A percentile compares a stretch with the other conserved stretches of the same genome.
phyloP scores from a whole-genome alignment of 306 rosid species.

The Lathyrus oleraceus region DNA sequence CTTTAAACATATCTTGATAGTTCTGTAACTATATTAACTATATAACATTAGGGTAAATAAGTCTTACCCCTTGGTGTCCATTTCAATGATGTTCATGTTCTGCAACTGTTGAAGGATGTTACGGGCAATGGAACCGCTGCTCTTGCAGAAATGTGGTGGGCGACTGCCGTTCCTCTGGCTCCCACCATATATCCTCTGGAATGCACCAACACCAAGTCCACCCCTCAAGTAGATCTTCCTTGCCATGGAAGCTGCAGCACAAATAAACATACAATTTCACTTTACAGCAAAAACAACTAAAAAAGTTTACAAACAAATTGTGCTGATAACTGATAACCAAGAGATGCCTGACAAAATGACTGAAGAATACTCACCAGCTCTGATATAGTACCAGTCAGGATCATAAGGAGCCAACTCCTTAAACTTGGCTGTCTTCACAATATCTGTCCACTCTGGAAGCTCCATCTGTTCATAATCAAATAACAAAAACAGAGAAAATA shows the following conservation, averaged over 20 bases:
- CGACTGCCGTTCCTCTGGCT: slow-evolving; percentile 52
- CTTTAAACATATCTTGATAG: too few species aligned
- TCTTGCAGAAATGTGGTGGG: slow-evolving; percentile 50
- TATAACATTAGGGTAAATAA: too few species aligned
- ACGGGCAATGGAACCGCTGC: slow-evolving; percentile 50
- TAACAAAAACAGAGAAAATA: neutral
- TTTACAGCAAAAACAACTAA: neutral
- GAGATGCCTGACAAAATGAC: neutral
- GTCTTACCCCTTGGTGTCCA: slow-evolving; percentile 44
- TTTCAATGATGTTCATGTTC: slow-evolving; percentile 37
- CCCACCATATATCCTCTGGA: slow-evolving; percentile 52
- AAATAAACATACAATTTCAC: neutral
- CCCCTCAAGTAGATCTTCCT: slow-evolving; percentile 52
- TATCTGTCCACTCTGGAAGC: slow-evolving; percentile 74
- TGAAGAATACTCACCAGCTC: slow-evolving; percentile 55
- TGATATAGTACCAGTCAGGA: slow-evolving; percentile 71
- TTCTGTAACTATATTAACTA: neutral
- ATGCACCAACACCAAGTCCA: slow-evolving; percentile 50
- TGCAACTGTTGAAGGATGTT: slow-evolving; percentile 47
- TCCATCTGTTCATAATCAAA: slow-evolving; percentile 49
- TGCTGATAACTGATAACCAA: neutral
- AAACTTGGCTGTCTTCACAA: slow-evolving; percentile 70
- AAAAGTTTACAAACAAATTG: neutral
- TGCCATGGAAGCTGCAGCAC: slow-evolving; percentile 46
- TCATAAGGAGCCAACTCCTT: slow-evolving; percentile 84